Conservation (phyloP, 2,329 filamentous ascomycete genomes). For the Eutypa lata region DNA sequence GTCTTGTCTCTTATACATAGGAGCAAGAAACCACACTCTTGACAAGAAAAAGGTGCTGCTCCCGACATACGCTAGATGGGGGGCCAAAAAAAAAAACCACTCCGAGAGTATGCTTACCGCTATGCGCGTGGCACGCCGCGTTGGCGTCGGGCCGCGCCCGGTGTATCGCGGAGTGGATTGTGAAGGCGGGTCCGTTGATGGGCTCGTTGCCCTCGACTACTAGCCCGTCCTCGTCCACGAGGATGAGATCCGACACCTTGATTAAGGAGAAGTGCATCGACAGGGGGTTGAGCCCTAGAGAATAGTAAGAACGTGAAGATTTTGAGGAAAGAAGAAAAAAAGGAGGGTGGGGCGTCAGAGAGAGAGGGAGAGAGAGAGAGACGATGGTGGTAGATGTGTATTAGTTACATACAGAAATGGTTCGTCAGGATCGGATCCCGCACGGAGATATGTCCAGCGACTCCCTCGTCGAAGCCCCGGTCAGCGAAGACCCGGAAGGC, state of each 20-base stretch:
- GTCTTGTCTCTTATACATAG: no score
- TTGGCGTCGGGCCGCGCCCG: constrained; percentile 56
- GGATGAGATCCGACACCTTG: constrained; percentile 5
- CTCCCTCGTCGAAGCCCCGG: constrained; percentile 60
- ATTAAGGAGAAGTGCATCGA: constrained; percentile 7
- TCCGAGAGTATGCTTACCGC: no score
- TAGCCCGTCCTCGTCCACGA: constrained; percentile 5
- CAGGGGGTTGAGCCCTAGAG: constrained; percentile 1
- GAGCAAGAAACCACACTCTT: no score
- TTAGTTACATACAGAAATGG: constrained; percentile 55
- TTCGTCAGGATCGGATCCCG: constrained; percentile 57
- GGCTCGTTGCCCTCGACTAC: constrained; percentile 2
- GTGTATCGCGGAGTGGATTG: constrained; percentile 60
- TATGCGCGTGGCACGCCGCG: constrained; percentile 57
- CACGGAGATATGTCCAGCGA: constrained; percentile 61
- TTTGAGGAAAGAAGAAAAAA: not conserved
- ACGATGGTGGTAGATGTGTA: no score
- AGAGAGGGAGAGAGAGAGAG: no score
- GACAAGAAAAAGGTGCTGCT: no score
- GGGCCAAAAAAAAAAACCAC: no score
- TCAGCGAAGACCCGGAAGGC: constrained; percentile 62
- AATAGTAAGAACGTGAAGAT: not conserved
- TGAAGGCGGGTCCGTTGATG: constrained; percentile 41
- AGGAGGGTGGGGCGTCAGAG: not conserved
- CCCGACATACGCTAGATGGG: no score